Evolutionary conservation across 108 stramenopile genomes (phyloP).

Genomic region (Schizochytrium sp.): DNA sequence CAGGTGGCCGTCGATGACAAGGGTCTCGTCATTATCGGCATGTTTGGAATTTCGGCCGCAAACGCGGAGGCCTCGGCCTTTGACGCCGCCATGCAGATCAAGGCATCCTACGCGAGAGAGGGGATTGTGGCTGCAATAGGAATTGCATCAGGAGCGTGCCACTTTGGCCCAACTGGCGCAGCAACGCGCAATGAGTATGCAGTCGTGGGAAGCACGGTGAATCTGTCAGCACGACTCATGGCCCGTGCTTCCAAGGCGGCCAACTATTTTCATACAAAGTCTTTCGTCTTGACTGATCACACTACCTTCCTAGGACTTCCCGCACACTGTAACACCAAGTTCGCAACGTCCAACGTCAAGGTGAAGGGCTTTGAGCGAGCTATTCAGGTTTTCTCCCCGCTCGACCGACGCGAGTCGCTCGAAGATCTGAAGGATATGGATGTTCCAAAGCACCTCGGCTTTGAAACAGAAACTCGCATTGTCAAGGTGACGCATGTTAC

Average conservation of each 20-base stretch:
- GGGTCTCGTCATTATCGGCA: not conserved
- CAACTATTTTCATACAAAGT: not conserved
- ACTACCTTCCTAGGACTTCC: not conserved
- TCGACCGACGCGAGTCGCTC: not conserved
- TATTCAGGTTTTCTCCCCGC: not conserved
- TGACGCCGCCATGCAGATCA: not conserved
- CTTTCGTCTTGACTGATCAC: not conserved
- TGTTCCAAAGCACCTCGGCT: not conserved
- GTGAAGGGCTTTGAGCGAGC: not conserved
- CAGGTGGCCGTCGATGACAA: slow-evolving; percentile 1
- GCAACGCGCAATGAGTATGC: not conserved
- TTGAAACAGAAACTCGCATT: not conserved
- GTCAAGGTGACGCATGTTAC: not conserved
- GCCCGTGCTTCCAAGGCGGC: not conserved
- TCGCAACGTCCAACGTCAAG: not conserved
- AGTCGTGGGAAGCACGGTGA: not conserved
- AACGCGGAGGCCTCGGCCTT: not conserved
- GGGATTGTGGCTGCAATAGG: not conserved
- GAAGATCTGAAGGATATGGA: not conserved
- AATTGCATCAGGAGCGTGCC: not conserved
- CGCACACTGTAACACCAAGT: not conserved
- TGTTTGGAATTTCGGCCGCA: not conserved
- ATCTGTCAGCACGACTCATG: not conserved
- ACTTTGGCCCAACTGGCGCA: not conserved
- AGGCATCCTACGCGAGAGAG: not conserved